Conservation (phyloP, 768 basidiomycete species). For the Tricholoma flavovirens region DNA sequence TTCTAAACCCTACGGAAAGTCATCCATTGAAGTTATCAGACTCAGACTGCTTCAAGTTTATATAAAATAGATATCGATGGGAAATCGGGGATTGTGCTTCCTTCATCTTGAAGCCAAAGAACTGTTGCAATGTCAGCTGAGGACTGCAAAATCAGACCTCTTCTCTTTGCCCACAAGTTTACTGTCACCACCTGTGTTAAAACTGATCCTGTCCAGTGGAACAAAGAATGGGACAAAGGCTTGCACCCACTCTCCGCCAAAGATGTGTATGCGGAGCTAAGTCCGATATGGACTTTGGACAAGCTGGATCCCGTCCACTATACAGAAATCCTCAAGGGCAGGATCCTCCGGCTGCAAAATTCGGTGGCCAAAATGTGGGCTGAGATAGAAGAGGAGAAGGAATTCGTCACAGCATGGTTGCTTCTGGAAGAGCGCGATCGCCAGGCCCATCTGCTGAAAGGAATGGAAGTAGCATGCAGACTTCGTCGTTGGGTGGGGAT, state of each 20-base stretch:
- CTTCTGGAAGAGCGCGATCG: constrained; percentile 13
- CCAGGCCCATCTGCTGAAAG: constrained; percentile 10
- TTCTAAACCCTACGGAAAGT: too few relatives aligned
- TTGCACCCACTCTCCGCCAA: constrained; percentile 8
- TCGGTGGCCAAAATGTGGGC: constrained; percentile 1
- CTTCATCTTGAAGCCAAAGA: neutral
- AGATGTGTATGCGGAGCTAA: constrained; percentile 8
- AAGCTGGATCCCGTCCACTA: neutral
- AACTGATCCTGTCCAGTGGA: constrained; percentile 12
- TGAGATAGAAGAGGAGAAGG: neutral
- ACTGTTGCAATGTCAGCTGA: neutral
- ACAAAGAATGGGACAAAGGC: constrained; percentile 17
- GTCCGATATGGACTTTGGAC: neutral
- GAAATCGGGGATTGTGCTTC: neutral
- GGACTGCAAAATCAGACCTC: neutral
- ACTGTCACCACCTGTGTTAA: neutral
- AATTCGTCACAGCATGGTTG: constrained; percentile 13
- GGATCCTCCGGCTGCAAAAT: neutral
- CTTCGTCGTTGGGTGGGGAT: constrained; percentile 4
- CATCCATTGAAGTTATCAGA: too few relatives aligned
- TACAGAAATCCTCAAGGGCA: neutral
- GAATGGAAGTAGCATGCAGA: constrained; percentile 8
- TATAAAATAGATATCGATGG: neutral
- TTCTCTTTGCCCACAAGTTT: neutral
- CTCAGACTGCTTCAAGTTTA: too few relatives aligned